Evolutionary conservation across 768 basidiomycete species (phyloP).

Genomic region (Amyloporia xantha): DNA sequence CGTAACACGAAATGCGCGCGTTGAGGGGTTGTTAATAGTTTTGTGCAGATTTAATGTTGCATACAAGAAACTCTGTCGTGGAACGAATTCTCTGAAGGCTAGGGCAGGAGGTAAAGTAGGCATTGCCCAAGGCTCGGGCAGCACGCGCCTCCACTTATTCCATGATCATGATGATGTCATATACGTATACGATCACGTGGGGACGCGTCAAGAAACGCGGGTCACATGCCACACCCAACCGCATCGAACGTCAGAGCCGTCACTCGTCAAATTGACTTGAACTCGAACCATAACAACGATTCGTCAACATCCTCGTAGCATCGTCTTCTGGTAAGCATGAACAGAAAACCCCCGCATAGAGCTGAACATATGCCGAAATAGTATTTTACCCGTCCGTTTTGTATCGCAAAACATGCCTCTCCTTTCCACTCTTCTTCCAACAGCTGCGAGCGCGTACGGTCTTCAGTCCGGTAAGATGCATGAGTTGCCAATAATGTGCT

Average conservation of each 20-base stretch:
- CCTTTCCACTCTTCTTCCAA: slow-evolving; percentile 48
- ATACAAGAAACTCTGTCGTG: neutral
- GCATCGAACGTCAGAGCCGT: too few species aligned
- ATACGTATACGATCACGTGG: neutral
- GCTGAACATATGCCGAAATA: too few species aligned
- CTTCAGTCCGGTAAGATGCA: slow-evolving; percentile 38
- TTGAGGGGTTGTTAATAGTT: neutral
- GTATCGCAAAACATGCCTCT: slow-evolving; percentile 31
- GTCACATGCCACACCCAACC: neutral
- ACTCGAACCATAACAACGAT: too few species aligned
- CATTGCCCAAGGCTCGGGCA: too few species aligned
- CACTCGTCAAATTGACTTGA: too few species aligned
- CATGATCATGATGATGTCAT: slow-evolving; percentile 4
- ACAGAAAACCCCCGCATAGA: too few species aligned
- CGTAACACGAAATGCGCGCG: neutral
- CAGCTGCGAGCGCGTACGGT: slow-evolving; percentile 41
- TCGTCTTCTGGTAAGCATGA: too few species aligned
- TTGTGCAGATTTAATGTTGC: neutral
- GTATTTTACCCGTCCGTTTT: neutral
- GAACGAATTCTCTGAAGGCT: too few species aligned
- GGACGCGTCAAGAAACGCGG: neutral
- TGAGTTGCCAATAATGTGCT: neutral
- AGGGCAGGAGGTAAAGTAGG: too few species aligned
- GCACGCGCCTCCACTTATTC: too few species aligned
- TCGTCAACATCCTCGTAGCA: too few species aligned